These are phyloP conservation scores for Micractinium conductrix DNA, from an alignment of 139 green algal species.

Conservation along the genomic window DNA sequence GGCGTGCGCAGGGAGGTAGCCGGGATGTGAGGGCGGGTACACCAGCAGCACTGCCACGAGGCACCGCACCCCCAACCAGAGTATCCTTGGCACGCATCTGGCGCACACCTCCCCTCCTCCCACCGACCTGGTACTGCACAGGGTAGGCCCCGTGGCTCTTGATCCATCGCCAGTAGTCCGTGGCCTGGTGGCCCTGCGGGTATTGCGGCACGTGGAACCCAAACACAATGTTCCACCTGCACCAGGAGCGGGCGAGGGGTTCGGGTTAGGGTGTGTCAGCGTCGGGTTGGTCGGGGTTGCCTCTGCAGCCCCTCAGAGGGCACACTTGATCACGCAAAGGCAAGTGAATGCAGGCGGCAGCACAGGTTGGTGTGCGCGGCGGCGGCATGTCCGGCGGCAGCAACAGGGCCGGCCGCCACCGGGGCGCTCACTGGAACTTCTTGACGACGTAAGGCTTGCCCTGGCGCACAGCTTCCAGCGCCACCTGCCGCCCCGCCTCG, in stretches of 20 bases:
- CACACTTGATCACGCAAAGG: too few species aligned
- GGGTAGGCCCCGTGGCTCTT: slow-evolving; percentile 35
- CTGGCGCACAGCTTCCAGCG: slow-evolving; percentile 27
- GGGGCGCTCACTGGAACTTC: slow-evolving; percentile 36
- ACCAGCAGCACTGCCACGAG: neutral
- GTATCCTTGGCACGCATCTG: too few species aligned
- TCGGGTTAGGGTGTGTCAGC: too few species aligned
- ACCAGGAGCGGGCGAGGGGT: too few species aligned
- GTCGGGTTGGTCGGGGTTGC: too few species aligned
- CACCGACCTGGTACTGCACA: slow-evolving; percentile 29
- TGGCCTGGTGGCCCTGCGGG: slow-evolving; percentile 43
- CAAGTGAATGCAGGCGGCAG: too few species aligned
- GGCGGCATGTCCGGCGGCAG: too few species aligned
- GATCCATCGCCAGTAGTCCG: slow-evolving; percentile 46
- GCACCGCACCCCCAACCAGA: neutral
- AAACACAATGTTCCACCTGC: slow-evolving; percentile 38
- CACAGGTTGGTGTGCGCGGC: too few species aligned
- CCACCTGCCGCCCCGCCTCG: slow-evolving; percentile 26
- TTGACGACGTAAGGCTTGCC: slow-evolving; percentile 45
- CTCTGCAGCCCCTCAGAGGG: too few species aligned
- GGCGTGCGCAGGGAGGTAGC: neutral
- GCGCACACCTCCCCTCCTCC: too few species aligned
- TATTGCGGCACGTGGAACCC: slow-evolving; percentile 50
- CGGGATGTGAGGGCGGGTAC: neutral
- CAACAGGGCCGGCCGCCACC: too few species aligned